These are phyloP conservation scores for Xanthoconium stramineum DNA, from an alignment of 768 basidiomycete genomes.

Conservation along the genomic window DNA sequence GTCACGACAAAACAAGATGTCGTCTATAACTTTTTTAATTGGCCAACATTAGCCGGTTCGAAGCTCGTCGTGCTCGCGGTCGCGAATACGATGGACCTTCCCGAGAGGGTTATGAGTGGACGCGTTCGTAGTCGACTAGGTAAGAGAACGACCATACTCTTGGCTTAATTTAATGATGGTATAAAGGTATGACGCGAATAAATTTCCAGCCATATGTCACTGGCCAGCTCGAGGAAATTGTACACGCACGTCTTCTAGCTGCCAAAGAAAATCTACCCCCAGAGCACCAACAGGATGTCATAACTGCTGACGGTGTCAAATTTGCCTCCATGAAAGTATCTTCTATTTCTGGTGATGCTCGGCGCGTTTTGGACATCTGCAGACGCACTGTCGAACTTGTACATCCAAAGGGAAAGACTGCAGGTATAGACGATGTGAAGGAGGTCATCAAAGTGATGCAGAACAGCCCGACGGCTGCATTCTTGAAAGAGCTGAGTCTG, in stretches of 20 bases:
- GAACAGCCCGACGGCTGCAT: slow-evolving; percentile 85
- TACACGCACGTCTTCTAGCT: slow-evolving; percentile 72
- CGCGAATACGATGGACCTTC: slow-evolving; percentile 97
- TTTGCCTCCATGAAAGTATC: slow-evolving; percentile 80
- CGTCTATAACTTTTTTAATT: slow-evolving; percentile 99
- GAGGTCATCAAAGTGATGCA: slow-evolving; percentile 84
- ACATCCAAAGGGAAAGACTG: slow-evolving; percentile 46
- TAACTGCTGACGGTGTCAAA: slow-evolving; percentile 71
- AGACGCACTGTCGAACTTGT: slow-evolving; percentile 87
- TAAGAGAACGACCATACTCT: slow-evolving; percentile 32
- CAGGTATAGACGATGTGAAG: slow-evolving; percentile 67
- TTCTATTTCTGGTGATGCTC: slow-evolving; percentile 87
- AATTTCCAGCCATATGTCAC: slow-evolving; percentile 90
- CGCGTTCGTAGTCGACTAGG: slow-evolving; percentile 91
- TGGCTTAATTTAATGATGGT: background rate
- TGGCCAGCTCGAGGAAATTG: slow-evolving; percentile 77
- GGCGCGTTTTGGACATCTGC: slow-evolving; percentile 91
- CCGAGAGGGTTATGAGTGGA: slow-evolving; percentile 89
- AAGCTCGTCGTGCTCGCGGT: slow-evolving; percentile 94
- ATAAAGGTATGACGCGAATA: slow-evolving; percentile 79
- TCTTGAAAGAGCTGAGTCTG: slow-evolving; percentile 75
- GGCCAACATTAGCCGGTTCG: slow-evolving; percentile 88
- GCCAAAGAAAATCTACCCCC: slow-evolving; percentile 48
- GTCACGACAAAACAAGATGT: slow-evolving; percentile 97
- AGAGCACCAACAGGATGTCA: slow-evolving; percentile 48